phyloP scores from a whole-genome alignment of 2,329 filamentous ascomycete genomes.

The Monilinia fructigena region DNA sequence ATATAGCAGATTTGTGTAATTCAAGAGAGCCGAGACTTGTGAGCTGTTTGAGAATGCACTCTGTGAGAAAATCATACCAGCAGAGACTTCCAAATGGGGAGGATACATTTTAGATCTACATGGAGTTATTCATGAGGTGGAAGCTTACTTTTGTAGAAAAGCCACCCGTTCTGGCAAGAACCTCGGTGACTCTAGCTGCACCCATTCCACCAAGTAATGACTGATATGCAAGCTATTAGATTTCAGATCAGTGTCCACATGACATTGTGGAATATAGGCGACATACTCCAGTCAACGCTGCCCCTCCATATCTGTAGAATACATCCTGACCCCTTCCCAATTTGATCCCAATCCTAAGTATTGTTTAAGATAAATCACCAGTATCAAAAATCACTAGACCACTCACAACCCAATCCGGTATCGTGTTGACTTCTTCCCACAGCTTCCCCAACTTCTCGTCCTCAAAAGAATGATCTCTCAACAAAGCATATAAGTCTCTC shows the following conservation, averaged over 20 bases:
- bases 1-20: not conserved
- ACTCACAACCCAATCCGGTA: constrained; percentile 65
- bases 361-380: constrained; percentile 3
- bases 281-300: constrained; percentile 57
- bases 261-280: not conserved
- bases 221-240: constrained; percentile 49
- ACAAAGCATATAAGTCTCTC: constrained; percentile 62
- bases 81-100: not conserved
- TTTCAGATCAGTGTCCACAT: constrained; percentile 13
- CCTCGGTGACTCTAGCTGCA: constrained; percentile 70
- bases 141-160: constrained; percentile 56
- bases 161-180: constrained; percentile 69
- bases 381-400: not conserved
- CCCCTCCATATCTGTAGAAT: constrained; percentile 73
- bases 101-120: too few species aligned
- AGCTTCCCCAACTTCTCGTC: constrained; percentile 56
- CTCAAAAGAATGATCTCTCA: constrained; percentile 56
- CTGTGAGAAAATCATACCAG: not conserved
- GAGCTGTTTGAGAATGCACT: not conserved
- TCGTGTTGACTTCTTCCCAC: constrained; percentile 64
- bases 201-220: constrained; percentile 70
- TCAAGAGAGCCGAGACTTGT: too few species aligned
- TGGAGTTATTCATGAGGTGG: too few species aligned
- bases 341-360: constrained; percentile 65
- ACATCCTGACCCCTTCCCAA: constrained; percentile 71